Evolutionary conservation across 2,329 filamentous ascomycete species (phyloP).

Genomic region (Remersonia thermophila): DNA sequence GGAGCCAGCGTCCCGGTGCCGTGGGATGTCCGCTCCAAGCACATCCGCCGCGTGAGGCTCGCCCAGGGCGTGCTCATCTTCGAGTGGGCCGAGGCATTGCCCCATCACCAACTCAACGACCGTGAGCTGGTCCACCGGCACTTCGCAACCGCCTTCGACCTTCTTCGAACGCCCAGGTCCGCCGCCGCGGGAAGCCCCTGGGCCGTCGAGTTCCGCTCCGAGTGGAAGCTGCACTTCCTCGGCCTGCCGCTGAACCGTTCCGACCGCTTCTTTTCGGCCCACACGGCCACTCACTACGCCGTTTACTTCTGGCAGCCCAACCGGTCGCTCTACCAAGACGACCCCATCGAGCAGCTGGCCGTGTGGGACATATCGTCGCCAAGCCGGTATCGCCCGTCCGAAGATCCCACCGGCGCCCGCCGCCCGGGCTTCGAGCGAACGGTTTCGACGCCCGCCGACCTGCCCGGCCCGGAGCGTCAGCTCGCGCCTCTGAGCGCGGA

Average conservation of each 20-base stretch:
- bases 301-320: conserved; percentile 51
- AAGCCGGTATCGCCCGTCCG: conserved; percentile 36
- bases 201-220: conserved; percentile 38
- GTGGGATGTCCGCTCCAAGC: conserved; percentile 36
- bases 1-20: conserved; percentile 33
- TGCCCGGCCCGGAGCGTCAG: no score
- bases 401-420: conserved; percentile 32
- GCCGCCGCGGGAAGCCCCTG: conserved; percentile 21
- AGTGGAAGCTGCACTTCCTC: conserved; percentile 49
- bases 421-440: conserved; percentile 17
- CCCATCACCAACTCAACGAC: conserved; percentile 40
- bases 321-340: conserved; percentile 41
- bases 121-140: conserved; percentile 41
- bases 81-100: conserved; percentile 47
- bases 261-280: conserved; percentile 51
- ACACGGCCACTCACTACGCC: conserved; percentile 47
- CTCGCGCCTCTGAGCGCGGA: no score
- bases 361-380: conserved; percentile 46
- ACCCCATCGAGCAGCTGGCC: conserved; percentile 43
- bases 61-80: conserved; percentile 43
- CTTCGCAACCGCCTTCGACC: conserved; percentile 47
- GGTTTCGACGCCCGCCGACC: no score
- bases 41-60: conserved; percentile 42
- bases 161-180: conserved; percentile 19
- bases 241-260: conserved; percentile 41